phyloP scores from a whole-genome alignment of 495 filamentous ascomycete genomes.

The Parachaetomium inaequale region DNA sequence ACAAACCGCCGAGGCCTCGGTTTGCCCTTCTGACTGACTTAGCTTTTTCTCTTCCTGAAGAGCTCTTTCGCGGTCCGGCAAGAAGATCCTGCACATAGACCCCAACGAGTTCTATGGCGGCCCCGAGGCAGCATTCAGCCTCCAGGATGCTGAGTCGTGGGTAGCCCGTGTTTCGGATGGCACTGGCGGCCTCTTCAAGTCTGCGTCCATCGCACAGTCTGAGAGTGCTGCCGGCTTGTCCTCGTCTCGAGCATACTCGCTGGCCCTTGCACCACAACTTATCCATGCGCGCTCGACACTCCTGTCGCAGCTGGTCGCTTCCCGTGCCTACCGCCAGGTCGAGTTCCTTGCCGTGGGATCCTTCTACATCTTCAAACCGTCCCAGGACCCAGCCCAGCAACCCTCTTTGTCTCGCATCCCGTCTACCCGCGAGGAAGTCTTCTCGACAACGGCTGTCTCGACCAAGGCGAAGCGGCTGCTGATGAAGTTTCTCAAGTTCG shows the following conservation, averaged over 20 bases:
- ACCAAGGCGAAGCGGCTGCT: constrained; percentile 72
- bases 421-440: constrained; percentile 82
- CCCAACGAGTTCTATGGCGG: constrained; percentile 84
- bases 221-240: constrained; percentile 45
- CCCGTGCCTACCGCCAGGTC: constrained; percentile 79
- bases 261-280: constrained; percentile 80
- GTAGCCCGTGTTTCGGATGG: constrained; percentile 31
- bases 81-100: constrained; percentile 89
- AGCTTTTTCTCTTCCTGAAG: constrained; percentile 57
- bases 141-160: constrained; percentile 80
- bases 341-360: constrained; percentile 93
- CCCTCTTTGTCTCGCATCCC: constrained; percentile 61
- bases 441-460: constrained; percentile 66
- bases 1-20: background rate
- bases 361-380: constrained; percentile 71
- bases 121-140: constrained; percentile 77
- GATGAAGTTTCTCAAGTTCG: constrained; percentile 86
- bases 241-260: constrained; percentile 72
- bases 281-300: constrained; percentile 80
- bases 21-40: constrained; percentile 59
- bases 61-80: constrained; percentile 85
- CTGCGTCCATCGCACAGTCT: constrained; percentile 27
- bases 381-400: constrained; percentile 22
- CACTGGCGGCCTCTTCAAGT: constrained; percentile 21
- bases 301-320: constrained; percentile 74